These are phyloP conservation scores for Serendipita sp. DNA, from an alignment of 1,284 basidiomycete genomes.

Conservation along the genomic window DNA sequence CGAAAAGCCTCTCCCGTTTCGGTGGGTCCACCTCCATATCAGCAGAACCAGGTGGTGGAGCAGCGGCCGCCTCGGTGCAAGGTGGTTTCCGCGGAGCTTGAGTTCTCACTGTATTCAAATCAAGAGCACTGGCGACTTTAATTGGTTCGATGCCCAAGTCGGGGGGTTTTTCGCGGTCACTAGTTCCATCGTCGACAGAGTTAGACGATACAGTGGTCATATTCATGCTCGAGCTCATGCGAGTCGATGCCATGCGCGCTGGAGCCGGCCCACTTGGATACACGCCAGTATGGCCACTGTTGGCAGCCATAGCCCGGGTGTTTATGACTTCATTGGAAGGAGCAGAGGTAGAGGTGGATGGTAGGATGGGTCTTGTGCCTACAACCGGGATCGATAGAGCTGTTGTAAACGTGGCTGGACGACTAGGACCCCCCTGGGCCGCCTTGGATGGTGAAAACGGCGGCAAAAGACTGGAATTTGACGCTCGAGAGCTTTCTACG, in stretches of 20 bases:
- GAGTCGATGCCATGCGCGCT: slow-evolving; percentile 4
- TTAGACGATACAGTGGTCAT: neutral
- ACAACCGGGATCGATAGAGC: slow-evolving; percentile 55
- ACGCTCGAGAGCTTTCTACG: too few species aligned
- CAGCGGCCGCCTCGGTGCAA: neutral
- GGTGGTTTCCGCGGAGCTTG: slow-evolving; percentile 18
- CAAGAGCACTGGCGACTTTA: slow-evolving; percentile 15
- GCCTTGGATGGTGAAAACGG: neutral
- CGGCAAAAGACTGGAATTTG: too few species aligned
- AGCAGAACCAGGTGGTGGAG: slow-evolving; percentile 10
- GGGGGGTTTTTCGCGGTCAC: neutral
- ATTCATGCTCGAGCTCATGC: neutral
- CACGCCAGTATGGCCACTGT: neutral
- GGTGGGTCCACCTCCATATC: slow-evolving; percentile 10
- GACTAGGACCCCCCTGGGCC: slow-evolving; percentile 8
- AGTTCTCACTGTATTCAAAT: slow-evolving; percentile 59
- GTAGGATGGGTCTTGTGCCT: slow-evolving; percentile 40
- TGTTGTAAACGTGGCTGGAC: slow-evolving; percentile 39
- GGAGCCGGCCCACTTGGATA: neutral
- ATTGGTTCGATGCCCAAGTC: neutral
- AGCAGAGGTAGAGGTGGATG: neutral
- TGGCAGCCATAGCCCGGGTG: neutral
- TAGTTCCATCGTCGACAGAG: neutral
- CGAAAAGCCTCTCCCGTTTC: slow-evolving; percentile 47
- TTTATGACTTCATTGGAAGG: neutral